A percentile compares a stretch with the other conserved stretches of the same genome.
Conservation (phyloP, 768 basidiomycete genomes). For the Arthromyces matolae region DNA sequence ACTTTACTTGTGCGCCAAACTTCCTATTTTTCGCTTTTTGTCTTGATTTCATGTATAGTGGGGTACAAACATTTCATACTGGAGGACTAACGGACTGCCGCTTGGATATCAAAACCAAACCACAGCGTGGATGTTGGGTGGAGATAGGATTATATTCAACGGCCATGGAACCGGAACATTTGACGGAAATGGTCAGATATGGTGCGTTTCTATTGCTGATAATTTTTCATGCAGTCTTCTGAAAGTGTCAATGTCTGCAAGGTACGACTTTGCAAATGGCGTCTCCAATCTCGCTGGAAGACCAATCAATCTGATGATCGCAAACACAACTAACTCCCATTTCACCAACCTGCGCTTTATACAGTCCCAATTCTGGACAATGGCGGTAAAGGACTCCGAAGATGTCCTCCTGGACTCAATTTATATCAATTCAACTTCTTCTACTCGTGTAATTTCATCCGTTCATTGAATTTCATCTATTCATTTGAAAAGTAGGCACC, state of each 20-base stretch:
- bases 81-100: slow-evolving; percentile 31
- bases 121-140: slow-evolving; percentile 35
- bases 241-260: slow-evolving; percentile 1
- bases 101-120: slow-evolving; percentile 35
- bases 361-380: slow-evolving; percentile 42
- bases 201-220: slow-evolving; percentile 25
- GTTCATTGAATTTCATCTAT: slow-evolving; percentile 31
- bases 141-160: slow-evolving; percentile 24
- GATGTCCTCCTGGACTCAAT: slow-evolving; percentile 35
- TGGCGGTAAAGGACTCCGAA: slow-evolving; percentile 30
- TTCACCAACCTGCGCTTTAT: slow-evolving; percentile 36
- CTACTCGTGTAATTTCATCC: slow-evolving; percentile 33
- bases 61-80: slow-evolving; percentile 34
- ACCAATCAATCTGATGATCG: slow-evolving; percentile 34
- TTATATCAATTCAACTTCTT: slow-evolving; percentile 37
- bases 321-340: slow-evolving; percentile 31
- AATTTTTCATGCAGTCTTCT: neutral
- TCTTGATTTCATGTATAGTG: slow-evolving; percentile 19
- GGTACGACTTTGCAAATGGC: slow-evolving; percentile 36
- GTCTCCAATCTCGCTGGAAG: slow-evolving; percentile 34
- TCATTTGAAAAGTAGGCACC: slow-evolving; percentile 20
- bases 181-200: slow-evolving; percentile 39
- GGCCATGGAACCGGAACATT: slow-evolving; percentile 35
- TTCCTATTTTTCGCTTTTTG: neutral
- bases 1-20: slow-evolving; percentile 29